These are phyloP conservation scores for Aspergillus cejpii DNA, from an alignment of 2,329 filamentous ascomycete genomes.

Conservation along the genomic window DNA sequence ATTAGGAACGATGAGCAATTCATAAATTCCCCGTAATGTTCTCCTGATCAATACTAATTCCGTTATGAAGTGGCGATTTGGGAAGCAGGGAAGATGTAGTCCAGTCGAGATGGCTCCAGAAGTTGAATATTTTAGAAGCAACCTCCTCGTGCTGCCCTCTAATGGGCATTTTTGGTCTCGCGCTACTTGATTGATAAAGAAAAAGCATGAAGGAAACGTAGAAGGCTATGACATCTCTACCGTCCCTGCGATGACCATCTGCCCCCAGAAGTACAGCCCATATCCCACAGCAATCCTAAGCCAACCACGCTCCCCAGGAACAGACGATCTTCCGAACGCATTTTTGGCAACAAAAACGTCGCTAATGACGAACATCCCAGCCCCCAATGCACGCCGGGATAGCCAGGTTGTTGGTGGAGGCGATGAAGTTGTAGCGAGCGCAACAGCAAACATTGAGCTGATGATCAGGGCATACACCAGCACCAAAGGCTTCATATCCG, in stretches of 20 bases:
- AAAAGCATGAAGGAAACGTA: neutral
- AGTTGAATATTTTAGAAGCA: neutral
- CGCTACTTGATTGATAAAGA: neutral
- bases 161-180: neutral
- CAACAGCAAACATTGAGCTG: slow-evolving; percentile 23
- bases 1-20: no score
- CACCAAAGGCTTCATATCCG: slow-evolving; percentile 24
- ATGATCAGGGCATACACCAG: slow-evolving; percentile 24
- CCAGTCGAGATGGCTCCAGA: neutral
- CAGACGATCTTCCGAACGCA: slow-evolving; percentile 19
- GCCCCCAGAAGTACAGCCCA: slow-evolving; percentile 27
- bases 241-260: slow-evolving; percentile 22
- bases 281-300: slow-evolving; percentile 15
- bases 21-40: no score
- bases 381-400: slow-evolving; percentile 22
- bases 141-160: neutral
- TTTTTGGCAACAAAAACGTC: slow-evolving; percentile 29
- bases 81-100: neutral
- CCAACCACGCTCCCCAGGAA: slow-evolving; percentile 11
- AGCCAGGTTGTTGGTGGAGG: slow-evolving; percentile 3
- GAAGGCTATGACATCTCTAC: neutral
- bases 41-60: no score
- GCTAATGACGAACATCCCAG: slow-evolving; percentile 28
- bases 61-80: neutral
- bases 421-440: slow-evolving; percentile 15